Percentiles rank a stretch among this genome's conserved stretches.
These are phyloP conservation scores for Chlorella variabilis DNA, from an alignment of 163 green algal species.

Conservation along the genomic window DNA sequence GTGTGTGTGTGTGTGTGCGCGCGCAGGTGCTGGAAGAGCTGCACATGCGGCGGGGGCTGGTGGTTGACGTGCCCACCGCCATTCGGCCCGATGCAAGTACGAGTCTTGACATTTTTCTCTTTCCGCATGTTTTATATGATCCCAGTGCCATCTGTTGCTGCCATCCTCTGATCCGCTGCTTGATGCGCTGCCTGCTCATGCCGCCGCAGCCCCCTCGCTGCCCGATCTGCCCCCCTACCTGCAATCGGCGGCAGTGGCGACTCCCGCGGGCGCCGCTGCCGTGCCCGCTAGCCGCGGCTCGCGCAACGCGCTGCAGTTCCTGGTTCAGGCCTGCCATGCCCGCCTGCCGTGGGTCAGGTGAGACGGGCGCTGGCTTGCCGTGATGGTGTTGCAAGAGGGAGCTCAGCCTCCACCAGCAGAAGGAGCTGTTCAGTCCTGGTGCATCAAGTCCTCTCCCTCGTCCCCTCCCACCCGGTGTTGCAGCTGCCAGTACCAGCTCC, in stretches of 20 bases:
- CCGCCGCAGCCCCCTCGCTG: neutral
- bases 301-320: conserved; percentile 22
- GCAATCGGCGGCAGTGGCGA: neutral
- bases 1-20: neutral
- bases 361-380: no score
- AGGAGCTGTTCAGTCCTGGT: no score
- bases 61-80: conserved; percentile 54
- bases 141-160: no score
- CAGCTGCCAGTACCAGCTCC: conserved; percentile 63
- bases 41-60: conserved; percentile 46
- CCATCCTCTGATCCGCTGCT: no score
- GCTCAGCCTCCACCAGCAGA: neutral
- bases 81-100: conserved; percentile 10
- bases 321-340: conserved; percentile 42
- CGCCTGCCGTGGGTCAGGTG: conserved; percentile 66
- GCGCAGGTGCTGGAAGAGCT: conserved; percentile 49
- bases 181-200: no score
- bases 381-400: no score
- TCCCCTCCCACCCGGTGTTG: neutral
- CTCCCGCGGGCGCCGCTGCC: neutral
- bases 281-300: conserved; percentile 2
- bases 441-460: neutral
- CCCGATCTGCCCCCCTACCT: conserved; percentile 31
- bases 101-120: neutral
- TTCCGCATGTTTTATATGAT: no score